A percentile compares a stretch with the other conserved stretches of the same genome.
Evolutionary conservation across 2,329 filamentous ascomycete species (phyloP).

Genomic region (Penicillium janthinellum): DNA sequence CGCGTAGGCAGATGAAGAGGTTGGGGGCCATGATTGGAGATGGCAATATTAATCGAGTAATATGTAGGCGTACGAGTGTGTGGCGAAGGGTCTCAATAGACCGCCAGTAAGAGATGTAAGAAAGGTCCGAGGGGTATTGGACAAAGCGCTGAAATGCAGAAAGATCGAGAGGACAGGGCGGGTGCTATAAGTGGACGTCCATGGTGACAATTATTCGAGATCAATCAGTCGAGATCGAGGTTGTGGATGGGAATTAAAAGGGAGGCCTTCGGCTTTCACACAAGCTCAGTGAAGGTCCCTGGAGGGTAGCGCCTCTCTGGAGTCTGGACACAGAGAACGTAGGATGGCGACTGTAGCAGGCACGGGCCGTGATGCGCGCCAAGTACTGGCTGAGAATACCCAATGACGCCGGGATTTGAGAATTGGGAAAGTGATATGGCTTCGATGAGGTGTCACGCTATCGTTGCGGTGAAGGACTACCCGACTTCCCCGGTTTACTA

Average conservation of each 20-base stretch:
- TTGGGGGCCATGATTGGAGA: constrained; percentile 51
- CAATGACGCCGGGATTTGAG: constrained; percentile 6
- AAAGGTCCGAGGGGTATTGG: constrained; percentile 11
- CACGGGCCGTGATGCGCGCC: constrained; percentile 15
- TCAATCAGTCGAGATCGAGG: constrained; percentile 23
- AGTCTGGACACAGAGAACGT: constrained; percentile 16
- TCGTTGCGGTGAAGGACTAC: constrained; percentile 27
- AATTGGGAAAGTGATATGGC: background rate
- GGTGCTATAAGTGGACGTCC: constrained; percentile 37
- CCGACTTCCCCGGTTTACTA: constrained; percentile 10
- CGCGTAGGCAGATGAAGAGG: constrained; percentile 53
- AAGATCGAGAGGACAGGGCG: constrained; percentile 15
- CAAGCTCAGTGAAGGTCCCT: constrained; percentile 21
- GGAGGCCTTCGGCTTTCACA: constrained; percentile 16
- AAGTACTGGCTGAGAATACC: constrained; percentile 17
- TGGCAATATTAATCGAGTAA: constrained; percentile 3
- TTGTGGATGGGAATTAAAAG: constrained; percentile 13
- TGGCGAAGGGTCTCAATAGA: background rate
- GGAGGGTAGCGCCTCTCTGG: constrained; percentile 7
- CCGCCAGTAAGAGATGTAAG: constrained; percentile 2
- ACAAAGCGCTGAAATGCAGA: constrained; percentile 31
- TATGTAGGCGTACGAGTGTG: background rate
- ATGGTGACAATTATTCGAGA: constrained; percentile 29
- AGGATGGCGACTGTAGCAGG: constrained; percentile 9
- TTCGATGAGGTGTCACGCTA: constrained; percentile 15